Conservation (phyloP, 805 yeast species). For the Ogataea neopini region DNA sequence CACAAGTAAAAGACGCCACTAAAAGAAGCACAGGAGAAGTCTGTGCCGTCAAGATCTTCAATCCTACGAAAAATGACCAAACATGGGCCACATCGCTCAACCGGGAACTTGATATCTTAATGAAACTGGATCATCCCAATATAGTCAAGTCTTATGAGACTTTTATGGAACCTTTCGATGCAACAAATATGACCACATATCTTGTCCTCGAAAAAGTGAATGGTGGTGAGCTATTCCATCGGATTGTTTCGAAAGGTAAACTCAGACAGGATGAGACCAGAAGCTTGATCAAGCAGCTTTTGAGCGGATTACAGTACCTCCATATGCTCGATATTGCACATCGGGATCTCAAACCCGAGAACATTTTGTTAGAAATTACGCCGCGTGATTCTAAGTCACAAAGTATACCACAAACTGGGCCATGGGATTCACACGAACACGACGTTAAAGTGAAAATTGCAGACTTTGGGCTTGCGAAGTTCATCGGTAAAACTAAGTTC, state of each 20-base stretch:
- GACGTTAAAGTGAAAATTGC: constrained; percentile 73
- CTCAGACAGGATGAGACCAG: constrained; percentile 63
- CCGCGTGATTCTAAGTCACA: constrained; percentile 23
- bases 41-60: constrained; percentile 74
- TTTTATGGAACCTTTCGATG: constrained; percentile 50
- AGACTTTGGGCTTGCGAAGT: constrained; percentile 75
- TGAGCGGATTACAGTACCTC: constrained; percentile 74
- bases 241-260: constrained; percentile 65
- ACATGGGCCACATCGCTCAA: constrained; percentile 40
- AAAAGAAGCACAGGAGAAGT: constrained; percentile 56
- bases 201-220: constrained; percentile 71
- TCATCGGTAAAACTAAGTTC: constrained; percentile 69
- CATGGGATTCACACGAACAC: constrained; percentile 61
- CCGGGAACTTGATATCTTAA: constrained; percentile 66
- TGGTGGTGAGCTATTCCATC: constrained; percentile 73
- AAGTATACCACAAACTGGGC: constrained; percentile 37
- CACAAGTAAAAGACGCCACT: constrained; percentile 72
- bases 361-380: constrained; percentile 61
- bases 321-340: constrained; percentile 93
- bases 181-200: constrained; percentile 51
- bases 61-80: constrained; percentile 37
- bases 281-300: constrained; percentile 53
- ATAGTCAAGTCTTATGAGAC: constrained; percentile 65
- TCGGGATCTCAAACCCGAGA: constrained; percentile 93
- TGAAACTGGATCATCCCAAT: constrained; percentile 67